A percentile compares a stretch with the other conserved stretches of the same genome.
phyloP scores from a whole-genome alignment of 2,329 filamentous ascomycete species.

The Penicillium paneum region DNA sequence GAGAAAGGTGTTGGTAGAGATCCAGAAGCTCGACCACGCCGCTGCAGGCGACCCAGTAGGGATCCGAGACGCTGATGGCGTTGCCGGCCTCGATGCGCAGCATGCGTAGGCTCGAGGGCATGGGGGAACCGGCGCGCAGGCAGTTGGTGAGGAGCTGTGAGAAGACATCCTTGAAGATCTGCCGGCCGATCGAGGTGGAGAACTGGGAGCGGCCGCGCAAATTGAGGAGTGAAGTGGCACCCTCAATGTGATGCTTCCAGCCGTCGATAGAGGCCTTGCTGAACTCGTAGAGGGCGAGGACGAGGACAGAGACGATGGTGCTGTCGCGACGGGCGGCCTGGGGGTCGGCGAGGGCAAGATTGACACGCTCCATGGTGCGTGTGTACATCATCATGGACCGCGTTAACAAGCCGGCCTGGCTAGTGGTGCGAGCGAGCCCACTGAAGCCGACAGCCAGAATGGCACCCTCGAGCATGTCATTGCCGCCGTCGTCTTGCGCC shows the following conservation, averaged over 20 bases:
- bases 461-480: background rate
- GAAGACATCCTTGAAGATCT: background rate
- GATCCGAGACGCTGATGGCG: background rate
- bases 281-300: background rate
- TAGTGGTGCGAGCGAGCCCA: background rate
- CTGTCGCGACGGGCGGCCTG: background rate
- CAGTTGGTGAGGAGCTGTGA: background rate
- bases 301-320: background rate
- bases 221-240: background rate
- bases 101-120: background rate
- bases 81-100: background rate
- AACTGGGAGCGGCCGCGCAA: background rate
- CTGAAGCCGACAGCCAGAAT: background rate
- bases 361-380: background rate
- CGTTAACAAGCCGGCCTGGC: background rate
- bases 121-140: background rate
- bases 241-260: background rate
- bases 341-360: background rate
- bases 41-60: background rate
- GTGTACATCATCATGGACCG: background rate
- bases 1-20: background rate
- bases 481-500: background rate
- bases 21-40: background rate
- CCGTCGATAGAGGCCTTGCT: background rate
- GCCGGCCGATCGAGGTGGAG: background rate